A percentile compares a stretch with the other conserved stretches of the same genome.
Evolutionary conservation across 2,329 filamentous ascomycete genomes (phyloP).

Genomic region (Fusarium musae): DNA sequence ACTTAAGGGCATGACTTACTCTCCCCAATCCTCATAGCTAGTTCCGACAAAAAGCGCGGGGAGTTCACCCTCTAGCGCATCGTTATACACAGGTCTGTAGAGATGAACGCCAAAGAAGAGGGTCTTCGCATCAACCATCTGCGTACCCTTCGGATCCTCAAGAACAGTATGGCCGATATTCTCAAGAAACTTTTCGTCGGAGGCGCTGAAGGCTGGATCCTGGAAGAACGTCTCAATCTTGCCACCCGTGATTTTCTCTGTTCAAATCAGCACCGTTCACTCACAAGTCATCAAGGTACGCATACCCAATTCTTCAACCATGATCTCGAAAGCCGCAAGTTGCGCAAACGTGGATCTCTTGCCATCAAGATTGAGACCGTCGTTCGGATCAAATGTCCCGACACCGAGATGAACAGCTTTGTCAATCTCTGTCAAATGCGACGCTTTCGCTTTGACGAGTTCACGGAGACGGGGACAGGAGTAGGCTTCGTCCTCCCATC

Average conservation of each 20-base stretch:
- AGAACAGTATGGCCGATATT: conserved; percentile 64
- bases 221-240: conserved; percentile 62
- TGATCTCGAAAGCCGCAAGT: conserved; percentile 61
- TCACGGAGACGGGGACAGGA: conserved; percentile 47
- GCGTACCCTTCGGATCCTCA: conserved; percentile 64
- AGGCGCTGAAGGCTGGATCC: conserved; percentile 62
- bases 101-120: conserved; percentile 73
- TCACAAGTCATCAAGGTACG: neutral
- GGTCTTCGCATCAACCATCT: conserved; percentile 58
- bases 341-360: conserved; percentile 62
- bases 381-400: conserved; percentile 64
- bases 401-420: conserved; percentile 65
- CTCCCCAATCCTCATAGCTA: conserved; percentile 61
- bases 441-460: conserved; percentile 46
- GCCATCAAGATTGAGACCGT: conserved; percentile 55
- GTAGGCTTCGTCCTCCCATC: conserved; percentile 44
- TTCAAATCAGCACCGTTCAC: neutral
- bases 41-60: conserved; percentile 71
- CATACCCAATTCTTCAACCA: conserved; percentile 59
- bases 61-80: conserved; percentile 56
- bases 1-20: conserved; percentile 49
- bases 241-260: conserved; percentile 29
- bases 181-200: conserved; percentile 63
- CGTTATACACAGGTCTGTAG: conserved; percentile 63
- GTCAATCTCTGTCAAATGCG: conserved; percentile 16